Evolutionary conservation across 2,329 filamentous ascomycete species (phyloP).

Genomic region (Alternaria infectoria): DNA sequence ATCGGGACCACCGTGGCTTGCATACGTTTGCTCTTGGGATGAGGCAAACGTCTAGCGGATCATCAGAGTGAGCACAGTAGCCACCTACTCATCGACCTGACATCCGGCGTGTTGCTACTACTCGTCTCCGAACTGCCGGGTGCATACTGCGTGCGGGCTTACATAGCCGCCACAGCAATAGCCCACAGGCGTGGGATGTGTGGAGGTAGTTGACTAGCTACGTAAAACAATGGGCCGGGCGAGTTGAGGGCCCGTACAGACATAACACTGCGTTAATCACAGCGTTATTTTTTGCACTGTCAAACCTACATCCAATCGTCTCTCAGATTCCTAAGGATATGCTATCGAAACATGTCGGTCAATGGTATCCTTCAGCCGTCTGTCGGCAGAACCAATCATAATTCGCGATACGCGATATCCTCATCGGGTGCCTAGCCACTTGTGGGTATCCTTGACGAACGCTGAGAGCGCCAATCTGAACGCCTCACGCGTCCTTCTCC

Average conservation of each 20-base stretch:
- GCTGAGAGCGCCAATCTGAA: constrained; percentile 25
- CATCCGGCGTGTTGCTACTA: constrained; percentile 24
- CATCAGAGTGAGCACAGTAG: constrained; percentile 9
- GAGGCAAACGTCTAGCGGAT: constrained; percentile 15
- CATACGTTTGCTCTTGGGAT: constrained; percentile 24
- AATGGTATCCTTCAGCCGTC: constrained; percentile 9
- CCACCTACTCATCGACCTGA: constrained; percentile 25
- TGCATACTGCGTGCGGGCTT: constrained; percentile 6
- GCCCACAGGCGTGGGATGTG: constrained; percentile 12
- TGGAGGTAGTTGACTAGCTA: constrained; percentile 12
- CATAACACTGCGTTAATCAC: constrained; percentile 27
- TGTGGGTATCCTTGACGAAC: constrained; percentile 40
- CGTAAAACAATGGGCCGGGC: constrained; percentile 4
- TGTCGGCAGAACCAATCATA: constrained; percentile 34
- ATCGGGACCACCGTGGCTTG: constrained; percentile 21
- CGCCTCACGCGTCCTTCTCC: constrained; percentile 33
- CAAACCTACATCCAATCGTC: constrained; percentile 17
- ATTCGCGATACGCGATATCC: constrained; percentile 25
- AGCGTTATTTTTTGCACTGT: constrained; percentile 15
- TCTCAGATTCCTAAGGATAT: constrained; percentile 35
- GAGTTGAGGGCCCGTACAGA: constrained; percentile 12
- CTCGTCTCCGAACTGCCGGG: constrained; percentile 37
- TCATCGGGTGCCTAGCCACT: constrained; percentile 29
- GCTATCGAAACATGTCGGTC: constrained; percentile 27
- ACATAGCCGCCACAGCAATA: constrained; percentile 16